Conservation (phyloP, 768 basidiomycete species). For the Mrakia blollopis region DNA sequence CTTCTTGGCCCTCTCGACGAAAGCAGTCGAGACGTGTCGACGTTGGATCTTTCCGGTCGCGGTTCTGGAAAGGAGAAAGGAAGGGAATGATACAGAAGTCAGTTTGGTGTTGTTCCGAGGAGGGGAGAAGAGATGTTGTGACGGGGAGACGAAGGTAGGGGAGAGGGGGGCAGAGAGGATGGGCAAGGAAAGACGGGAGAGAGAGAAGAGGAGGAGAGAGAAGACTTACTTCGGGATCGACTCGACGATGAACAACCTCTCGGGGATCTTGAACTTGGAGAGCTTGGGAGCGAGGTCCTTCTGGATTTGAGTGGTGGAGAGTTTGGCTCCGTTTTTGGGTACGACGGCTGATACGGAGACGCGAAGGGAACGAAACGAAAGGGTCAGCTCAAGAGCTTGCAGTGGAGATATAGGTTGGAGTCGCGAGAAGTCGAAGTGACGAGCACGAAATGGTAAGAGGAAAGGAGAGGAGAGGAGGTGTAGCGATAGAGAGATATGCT, state of each 20-base stretch:
- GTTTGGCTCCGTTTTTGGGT: background rate
- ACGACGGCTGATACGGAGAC: background rate
- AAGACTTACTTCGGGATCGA: slow-evolving; percentile 34
- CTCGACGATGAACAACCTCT: slow-evolving; percentile 35
- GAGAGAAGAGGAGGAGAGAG: too few species aligned
- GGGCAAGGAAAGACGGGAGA: background rate
- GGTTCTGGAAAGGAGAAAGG: slow-evolving; percentile 16
- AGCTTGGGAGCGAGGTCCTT: slow-evolving; percentile 18
- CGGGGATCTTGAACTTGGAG: slow-evolving; percentile 35
- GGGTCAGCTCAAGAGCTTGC: background rate
- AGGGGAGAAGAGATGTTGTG: background rate
- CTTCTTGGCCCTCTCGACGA: slow-evolving; percentile 31
- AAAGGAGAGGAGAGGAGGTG: too few species aligned
- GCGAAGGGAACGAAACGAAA: background rate
- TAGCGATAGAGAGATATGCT: background rate
- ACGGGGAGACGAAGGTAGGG: background rate
- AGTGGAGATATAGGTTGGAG: too few species aligned
- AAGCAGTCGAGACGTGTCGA: slow-evolving; percentile 35
- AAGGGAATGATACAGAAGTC: background rate
- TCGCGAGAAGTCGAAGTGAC: background rate
- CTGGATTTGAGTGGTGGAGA: slow-evolving; percentile 3
- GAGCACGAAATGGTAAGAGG: too few species aligned
- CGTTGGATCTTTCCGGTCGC: slow-evolving; percentile 38
- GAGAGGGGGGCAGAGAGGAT: background rate
- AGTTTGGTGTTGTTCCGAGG: background rate